phyloP scores from a whole-genome alignment of 2,329 filamentous ascomycete species.

The Paraphoma sp. region DNA sequence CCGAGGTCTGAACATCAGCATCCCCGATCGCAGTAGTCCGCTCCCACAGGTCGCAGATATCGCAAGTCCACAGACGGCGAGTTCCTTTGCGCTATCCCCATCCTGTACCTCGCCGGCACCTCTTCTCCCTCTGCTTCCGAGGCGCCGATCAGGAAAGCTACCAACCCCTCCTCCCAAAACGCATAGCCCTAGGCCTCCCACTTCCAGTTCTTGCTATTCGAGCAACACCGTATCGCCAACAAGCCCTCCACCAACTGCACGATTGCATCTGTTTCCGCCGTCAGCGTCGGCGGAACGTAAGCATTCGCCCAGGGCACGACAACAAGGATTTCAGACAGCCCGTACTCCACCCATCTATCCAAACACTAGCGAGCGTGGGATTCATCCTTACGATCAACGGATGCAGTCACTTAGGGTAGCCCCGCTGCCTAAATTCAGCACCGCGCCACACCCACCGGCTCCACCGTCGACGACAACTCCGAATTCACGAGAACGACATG shows the following conservation, averaged over 20 bases:
- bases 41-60: slow-evolving; percentile 9
- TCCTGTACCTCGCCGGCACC: slow-evolving; percentile 29
- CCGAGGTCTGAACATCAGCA: slow-evolving; percentile 29
- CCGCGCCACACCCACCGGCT: slow-evolving; percentile 5
- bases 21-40: slow-evolving; percentile 19
- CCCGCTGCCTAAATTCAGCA: slow-evolving; percentile 9
- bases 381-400: neutral
- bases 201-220: slow-evolving; percentile 8
- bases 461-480: slow-evolving; percentile 3
- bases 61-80: slow-evolving; percentile 35
- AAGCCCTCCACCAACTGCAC: slow-evolving; percentile 6
- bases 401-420: neutral
- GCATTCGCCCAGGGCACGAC: neutral
- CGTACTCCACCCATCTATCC: neutral
- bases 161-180: slow-evolving; percentile 22
- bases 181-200: slow-evolving; percentile 13
- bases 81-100: slow-evolving; percentile 34
- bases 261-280: slow-evolving; percentile 14
- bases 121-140: slow-evolving; percentile 16
- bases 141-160: slow-evolving; percentile 1
- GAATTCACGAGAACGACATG: neutral
- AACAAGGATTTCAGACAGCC: neutral
- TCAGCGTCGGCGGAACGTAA: neutral
- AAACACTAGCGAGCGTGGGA: neutral
- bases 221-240: slow-evolving; percentile 8